Percentiles rank a stretch among this genome's conserved stretches.
phyloP scores from a whole-genome alignment of 225 moss, liverwort and hornwort genomes.

The Pseudisothecium myosuroides region DNA sequence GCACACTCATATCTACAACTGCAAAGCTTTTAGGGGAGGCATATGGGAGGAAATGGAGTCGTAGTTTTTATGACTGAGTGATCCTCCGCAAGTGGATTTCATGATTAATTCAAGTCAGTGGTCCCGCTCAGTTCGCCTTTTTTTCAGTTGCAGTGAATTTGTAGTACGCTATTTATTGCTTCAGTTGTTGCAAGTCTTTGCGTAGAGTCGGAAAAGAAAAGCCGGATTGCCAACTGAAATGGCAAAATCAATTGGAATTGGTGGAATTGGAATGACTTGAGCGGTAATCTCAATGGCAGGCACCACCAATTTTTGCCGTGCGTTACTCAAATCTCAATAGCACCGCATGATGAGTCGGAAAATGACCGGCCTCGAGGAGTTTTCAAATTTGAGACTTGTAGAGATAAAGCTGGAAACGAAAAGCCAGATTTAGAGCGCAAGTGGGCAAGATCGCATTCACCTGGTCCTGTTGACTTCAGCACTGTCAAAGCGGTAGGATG shows the following conservation, averaged over 20 bases:
- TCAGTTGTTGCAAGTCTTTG: background rate
- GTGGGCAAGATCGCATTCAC: background rate
- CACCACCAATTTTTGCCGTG: background rate
- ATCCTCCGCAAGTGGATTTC: background rate
- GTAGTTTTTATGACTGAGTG: background rate
- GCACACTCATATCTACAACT: background rate
- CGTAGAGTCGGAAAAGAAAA: background rate
- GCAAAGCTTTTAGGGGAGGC: background rate
- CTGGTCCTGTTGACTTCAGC: background rate
- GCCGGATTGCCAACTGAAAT: background rate
- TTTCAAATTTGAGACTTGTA: background rate
- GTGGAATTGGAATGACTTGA: background rate
- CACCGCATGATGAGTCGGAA: no score
- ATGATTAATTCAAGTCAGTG: background rate
- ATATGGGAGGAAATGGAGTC: background rate
- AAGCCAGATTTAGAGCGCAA: background rate
- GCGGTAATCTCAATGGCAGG: background rate
- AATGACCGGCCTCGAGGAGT: background rate
- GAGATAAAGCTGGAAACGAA: background rate
- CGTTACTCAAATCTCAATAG: background rate
- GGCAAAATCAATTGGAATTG: no score
- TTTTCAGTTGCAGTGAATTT: background rate
- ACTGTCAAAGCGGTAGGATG: background rate
- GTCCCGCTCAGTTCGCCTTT: background rate
- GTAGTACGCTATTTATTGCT: background rate